phyloP scores from a whole-genome alignment of 768 basidiomycete species.

The Cystobasidium tubakii region DNA sequence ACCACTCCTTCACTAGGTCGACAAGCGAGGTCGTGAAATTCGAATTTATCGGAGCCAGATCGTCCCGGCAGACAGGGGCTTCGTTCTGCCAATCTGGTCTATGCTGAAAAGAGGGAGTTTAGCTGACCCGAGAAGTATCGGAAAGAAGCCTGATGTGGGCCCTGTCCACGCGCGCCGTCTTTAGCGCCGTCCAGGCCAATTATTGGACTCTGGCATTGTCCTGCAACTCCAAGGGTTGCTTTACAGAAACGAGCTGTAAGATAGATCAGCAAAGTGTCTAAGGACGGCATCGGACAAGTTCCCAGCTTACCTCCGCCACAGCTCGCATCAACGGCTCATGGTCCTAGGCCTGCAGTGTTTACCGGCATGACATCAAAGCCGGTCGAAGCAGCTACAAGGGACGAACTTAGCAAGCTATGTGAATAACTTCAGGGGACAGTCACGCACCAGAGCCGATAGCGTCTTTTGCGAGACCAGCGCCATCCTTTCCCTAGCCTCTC shows the following conservation, averaged over 20 bases:
- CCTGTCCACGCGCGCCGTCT: no score
- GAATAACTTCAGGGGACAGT: no score
- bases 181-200: neutral
- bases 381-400: constrained; percentile 71
- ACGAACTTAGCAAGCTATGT: constrained; percentile 1
- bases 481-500: constrained; percentile 95
- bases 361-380: constrained; percentile 94
- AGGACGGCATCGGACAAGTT: constrained; percentile 12
- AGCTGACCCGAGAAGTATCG: no score
- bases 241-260: constrained; percentile 74
- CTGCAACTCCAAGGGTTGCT: constrained; percentile 52
- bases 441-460: constrained; percentile 74
- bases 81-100: no score
- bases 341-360: constrained; percentile 96
- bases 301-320: constrained; percentile 69
- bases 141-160: no score
- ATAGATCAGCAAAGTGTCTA: no score
- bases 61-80: no score
- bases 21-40: no score
- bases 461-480: constrained; percentile 95
- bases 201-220: neutral
- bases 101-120: no score
- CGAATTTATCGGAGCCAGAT: no score
- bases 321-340: constrained; percentile 99
- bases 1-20: no score